phyloP scores from a whole-genome alignment of 2,329 filamentous ascomycete species.

The Ophiocordyceps australis region DNA sequence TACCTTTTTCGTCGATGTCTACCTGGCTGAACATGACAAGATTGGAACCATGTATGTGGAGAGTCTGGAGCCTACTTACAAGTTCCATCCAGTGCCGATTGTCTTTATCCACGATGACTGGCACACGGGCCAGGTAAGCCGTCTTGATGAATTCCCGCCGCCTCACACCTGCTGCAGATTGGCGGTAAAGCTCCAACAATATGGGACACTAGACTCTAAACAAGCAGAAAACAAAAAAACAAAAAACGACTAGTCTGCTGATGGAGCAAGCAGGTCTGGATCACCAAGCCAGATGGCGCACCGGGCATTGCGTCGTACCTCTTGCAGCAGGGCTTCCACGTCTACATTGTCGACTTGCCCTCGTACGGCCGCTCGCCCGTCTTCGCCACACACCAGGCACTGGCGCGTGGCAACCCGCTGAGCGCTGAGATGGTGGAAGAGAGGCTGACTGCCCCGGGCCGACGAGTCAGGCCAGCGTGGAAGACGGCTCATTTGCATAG shows the following conservation, averaged over 20 bases:
- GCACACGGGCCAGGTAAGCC: slow-evolving; percentile 13
- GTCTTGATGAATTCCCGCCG: too few species aligned
- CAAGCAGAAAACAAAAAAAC: too few species aligned
- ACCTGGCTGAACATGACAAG: neutral
- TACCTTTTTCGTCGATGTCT: slow-evolving; percentile 10
- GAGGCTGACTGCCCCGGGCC: slow-evolving; percentile 13
- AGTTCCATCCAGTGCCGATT: slow-evolving; percentile 7
- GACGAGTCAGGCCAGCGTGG: slow-evolving; percentile 5
- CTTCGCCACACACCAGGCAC: slow-evolving; percentile 7
- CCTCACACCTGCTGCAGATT: too few species aligned
- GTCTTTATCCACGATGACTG: slow-evolving; percentile 17
- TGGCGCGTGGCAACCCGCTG: slow-evolving; percentile 4
- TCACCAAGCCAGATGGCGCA: slow-evolving; percentile 25
- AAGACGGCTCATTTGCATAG: slow-evolving; percentile 10
- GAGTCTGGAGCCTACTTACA: slow-evolving; percentile 6
- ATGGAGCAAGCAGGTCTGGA: slow-evolving; percentile 13
- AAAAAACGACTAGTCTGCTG: too few species aligned
- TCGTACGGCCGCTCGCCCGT: slow-evolving; percentile 16
- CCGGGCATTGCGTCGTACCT: slow-evolving; percentile 28
- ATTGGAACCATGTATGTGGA: slow-evolving; percentile 18
- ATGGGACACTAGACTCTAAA: too few species aligned
- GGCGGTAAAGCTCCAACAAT: too few species aligned
- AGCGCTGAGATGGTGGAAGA: slow-evolving; percentile 8
- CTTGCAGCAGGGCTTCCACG: slow-evolving; percentile 17
- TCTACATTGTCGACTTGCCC: slow-evolving; percentile 24